Conservation (phyloP, 768 basidiomycete species). For the Pisolithus albus region DNA sequence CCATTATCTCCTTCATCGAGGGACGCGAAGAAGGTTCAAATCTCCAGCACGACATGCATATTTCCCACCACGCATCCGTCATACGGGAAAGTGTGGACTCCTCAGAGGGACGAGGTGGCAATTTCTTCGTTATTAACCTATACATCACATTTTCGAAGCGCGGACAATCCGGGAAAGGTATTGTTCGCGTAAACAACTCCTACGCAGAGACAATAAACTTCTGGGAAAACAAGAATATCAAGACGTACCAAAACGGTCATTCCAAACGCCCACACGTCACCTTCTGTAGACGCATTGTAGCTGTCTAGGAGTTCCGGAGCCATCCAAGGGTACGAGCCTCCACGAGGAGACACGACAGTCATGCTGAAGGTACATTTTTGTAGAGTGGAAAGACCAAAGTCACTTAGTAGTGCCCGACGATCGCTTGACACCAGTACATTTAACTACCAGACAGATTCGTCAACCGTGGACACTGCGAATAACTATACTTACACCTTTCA, state of each 20-base stretch:
- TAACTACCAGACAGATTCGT: neutral
- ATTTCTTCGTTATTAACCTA: neutral
- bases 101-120: neutral
- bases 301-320: neutral
- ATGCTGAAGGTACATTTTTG: neutral
- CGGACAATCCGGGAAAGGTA: neutral
- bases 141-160: neutral
- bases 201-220: neutral
- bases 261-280: neutral
- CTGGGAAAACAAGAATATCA: neutral
- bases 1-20: neutral
- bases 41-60: neutral
- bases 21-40: neutral
- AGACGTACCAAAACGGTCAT: neutral
- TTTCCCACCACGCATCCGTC: neutral
- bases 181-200: neutral
- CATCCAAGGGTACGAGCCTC: neutral
- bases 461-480: too few relatives aligned
- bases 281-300: neutral
- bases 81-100: neutral
- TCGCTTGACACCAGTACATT: neutral
- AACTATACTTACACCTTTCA: neutral
- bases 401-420: neutral
- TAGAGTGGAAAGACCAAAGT: neutral
- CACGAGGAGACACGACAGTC: neutral